A percentile compares a stretch with the other conserved stretches of the same genome.
Evolutionary conservation across 257 asterid species (phyloP).

Genomic region (Voacanga thouarsii): DNA sequence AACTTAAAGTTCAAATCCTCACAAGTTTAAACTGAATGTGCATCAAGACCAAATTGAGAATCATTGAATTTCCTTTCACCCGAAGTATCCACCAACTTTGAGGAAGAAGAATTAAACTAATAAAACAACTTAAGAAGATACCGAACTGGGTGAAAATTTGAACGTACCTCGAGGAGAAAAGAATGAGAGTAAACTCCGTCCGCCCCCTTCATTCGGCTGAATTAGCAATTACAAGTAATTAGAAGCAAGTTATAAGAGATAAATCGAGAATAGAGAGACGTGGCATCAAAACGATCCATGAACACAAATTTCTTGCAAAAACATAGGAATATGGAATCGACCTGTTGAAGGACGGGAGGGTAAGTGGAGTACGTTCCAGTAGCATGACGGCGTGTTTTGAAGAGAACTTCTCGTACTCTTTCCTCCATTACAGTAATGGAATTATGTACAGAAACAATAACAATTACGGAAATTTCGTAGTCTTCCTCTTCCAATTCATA

Average conservation of each 20-base stretch:
- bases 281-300: background rate
- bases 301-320: constrained; percentile 8
- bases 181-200: constrained; percentile 56
- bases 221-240: constrained; percentile 23
- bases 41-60: background rate
- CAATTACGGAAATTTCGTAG: constrained; percentile 5
- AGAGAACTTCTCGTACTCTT: constrained; percentile 40
- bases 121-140: background rate
- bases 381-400: constrained; percentile 79
- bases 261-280: background rate
- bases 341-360: constrained; percentile 69
- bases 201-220: constrained; percentile 53
- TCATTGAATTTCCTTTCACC: background rate
- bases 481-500: background rate
- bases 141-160: constrained; percentile 6
- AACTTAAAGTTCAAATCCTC: background rate
- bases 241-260: constrained; percentile 8
- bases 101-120: background rate
- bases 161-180: constrained; percentile 69
- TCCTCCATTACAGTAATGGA: constrained; percentile 37
- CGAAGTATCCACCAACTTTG: background rate
- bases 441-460: constrained; percentile 19
- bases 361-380: constrained; percentile 72
- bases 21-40: background rate
- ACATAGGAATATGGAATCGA: constrained; percentile 15